These are phyloP conservation scores for Penicillium sp. DNA, from an alignment of 2,329 filamentous ascomycete genomes.

Conservation along the genomic window DNA sequence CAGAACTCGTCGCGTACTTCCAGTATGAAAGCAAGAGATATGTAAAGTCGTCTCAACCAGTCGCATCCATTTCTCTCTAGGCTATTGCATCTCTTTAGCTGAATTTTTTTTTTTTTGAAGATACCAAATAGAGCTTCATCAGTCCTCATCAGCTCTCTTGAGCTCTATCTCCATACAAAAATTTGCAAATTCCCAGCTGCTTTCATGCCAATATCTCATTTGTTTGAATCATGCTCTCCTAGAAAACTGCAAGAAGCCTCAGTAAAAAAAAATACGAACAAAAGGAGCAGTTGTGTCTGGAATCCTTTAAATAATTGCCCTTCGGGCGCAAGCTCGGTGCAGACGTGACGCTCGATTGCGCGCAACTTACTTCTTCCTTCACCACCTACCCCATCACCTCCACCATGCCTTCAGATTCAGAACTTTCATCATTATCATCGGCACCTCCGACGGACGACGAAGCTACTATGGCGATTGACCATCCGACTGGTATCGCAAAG, in stretches of 20 bases:
- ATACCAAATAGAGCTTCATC: neutral
- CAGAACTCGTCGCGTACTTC: neutral
- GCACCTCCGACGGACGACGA: constrained; percentile 61
- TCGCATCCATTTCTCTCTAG: neutral
- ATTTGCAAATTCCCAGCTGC: neutral
- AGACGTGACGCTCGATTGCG: constrained; percentile 24
- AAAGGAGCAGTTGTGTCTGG: constrained; percentile 6
- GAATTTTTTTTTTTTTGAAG: neutral
- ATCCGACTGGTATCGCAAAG: constrained; percentile 44
- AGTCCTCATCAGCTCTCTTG: neutral
- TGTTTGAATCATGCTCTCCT: neutral
- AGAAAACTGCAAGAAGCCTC: neutral
- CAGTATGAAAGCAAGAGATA: neutral
- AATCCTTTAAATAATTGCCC: constrained; percentile 13
- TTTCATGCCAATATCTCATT: neutral
- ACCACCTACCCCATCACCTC: constrained; percentile 29
- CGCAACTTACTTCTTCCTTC: constrained; percentile 26
- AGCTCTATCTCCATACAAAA: neutral
- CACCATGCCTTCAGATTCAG: constrained; percentile 53
- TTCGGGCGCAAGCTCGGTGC: constrained; percentile 16
- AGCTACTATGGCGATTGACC: constrained; percentile 40
- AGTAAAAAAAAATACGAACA: neutral
- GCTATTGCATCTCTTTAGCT: neutral
- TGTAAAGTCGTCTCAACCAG: neutral
- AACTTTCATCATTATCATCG: constrained; percentile 58